Conservation (phyloP, 345 rosid genomes). For the Populus tremula region DNA sequence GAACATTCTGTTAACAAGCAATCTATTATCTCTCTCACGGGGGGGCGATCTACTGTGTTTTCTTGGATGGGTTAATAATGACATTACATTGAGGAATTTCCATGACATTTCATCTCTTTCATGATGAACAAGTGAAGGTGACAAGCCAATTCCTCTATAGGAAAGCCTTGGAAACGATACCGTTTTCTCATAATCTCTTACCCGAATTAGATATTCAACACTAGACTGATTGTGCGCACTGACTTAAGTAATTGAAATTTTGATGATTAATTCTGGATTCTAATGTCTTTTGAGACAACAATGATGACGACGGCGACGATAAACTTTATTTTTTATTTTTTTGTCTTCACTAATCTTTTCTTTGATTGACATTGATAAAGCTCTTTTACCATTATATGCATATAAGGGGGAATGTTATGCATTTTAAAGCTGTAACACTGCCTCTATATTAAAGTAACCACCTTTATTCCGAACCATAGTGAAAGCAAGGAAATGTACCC, state of each 20-base stretch:
- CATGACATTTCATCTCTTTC: no score
- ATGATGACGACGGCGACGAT: background rate
- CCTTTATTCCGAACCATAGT: constrained; percentile 9
- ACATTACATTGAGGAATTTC: no score
- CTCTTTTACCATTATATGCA: constrained; percentile 16
- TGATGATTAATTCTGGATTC: background rate
- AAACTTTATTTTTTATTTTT: background rate
- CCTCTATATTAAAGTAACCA: background rate
- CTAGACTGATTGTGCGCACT: background rate
- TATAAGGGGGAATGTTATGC: background rate
- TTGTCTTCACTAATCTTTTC: constrained; percentile 16
- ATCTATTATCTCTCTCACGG: no score
- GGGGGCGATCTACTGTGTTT: no score
- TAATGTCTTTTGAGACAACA: background rate
- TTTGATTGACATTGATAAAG: constrained; percentile 32
- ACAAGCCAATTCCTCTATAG: background rate
- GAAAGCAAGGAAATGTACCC: background rate
- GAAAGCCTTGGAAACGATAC: background rate
- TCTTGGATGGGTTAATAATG: no score
- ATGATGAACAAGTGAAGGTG: no score
- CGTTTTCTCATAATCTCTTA: background rate
- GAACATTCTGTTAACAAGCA: no score
- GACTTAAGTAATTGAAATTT: background rate
- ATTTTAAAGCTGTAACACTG: constrained; percentile 8
- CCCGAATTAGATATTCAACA: background rate